Evolutionary conservation across 257 asterid genomes (phyloP), one percentile per base, ranked within the genome.

Genomic region (Fraxinus excelsior): DNA sequence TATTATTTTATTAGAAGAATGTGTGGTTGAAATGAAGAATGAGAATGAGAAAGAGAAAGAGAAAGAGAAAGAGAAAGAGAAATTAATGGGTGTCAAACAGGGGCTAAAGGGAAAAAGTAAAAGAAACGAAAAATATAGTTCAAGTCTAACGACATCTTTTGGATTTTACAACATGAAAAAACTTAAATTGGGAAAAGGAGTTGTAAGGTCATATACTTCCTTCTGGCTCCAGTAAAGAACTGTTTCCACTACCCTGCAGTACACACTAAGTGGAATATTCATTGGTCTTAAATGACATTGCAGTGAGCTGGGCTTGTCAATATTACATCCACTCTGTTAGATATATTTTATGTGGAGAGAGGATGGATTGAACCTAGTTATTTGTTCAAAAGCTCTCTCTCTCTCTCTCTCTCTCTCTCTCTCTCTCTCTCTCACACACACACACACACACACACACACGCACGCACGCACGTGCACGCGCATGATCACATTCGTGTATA

Each of bases 31-130:
- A n/a, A n/a, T n/a, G n/a, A n/a, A n/a, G n/a, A n/a, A n/a, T n/a
- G n/a, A n/a, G n/a, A n/a, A n/a, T n/a, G n/a, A n/a, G n/a, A n/a
- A n/a, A n/a, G n/a, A n/a, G n/a, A n/a, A n/a, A n/a, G n/a, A n/a
- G n/a, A n/a, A n/a, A n/a, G n/a, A n/a, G n/a, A n/a, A n/a, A n/a
- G n/a, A n/a, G n/a, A n/a, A n/a, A n/a, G n/a, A n/a, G n/a, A n/a
- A n/a, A n/a, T n/a, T n/a, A n/a, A n/a, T n/a, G n/a, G n/a, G n/a
- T n/a, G n/a, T n/a, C n/a, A n/a, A n/a, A n/a, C n/a, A n/a, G n/a
- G n/a, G n/a, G n/a, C n/a, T n/a, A 81, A 76, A 74, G 73, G 73
- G 76, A 49, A 16, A 75, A 53, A 38, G 25, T 18, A 25, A 34
- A 70, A 16, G 32, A 58, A 18, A 72, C 21, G 64, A 44, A 16